These are phyloP conservation scores for Wallacemonas collosoma DNA, from an alignment of 208 protist genomes.

Conservation along the genomic window DNA sequence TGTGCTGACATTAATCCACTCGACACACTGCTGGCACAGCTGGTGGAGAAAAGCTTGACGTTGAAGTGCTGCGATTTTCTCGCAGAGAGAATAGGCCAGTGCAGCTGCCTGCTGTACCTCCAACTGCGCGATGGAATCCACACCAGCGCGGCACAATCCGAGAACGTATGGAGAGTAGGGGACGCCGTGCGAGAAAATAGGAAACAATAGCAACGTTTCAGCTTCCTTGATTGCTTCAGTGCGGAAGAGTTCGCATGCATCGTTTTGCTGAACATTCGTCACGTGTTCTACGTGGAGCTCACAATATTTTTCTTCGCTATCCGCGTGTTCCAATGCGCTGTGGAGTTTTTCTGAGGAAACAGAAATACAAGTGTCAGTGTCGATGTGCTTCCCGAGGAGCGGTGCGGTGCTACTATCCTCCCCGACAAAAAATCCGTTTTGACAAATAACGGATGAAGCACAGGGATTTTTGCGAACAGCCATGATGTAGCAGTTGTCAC, in stretches of 20 bases:
- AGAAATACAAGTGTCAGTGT: slow-evolving; percentile 29
- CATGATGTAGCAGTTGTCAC: slow-evolving; percentile 52
- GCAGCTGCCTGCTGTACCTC: slow-evolving; percentile 25
- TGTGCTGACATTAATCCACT: slow-evolving; percentile 47
- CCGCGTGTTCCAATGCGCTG: not conserved
- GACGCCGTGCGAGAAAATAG: slow-evolving; percentile 24
- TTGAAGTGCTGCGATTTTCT: slow-evolving; percentile 20
- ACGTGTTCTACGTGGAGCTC: slow-evolving; percentile 28
- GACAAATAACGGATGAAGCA: slow-evolving; percentile 38
- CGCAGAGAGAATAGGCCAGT: slow-evolving; percentile 32
- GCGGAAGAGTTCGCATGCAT: slow-evolving; percentile 35
- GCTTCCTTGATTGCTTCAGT: slow-evolving; percentile 21
- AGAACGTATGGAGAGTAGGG: slow-evolving; percentile 34
- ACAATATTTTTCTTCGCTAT: slow-evolving; percentile 27
- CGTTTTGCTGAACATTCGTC: slow-evolving; percentile 21
- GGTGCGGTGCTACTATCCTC: slow-evolving; percentile 17
- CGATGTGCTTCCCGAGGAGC: slow-evolving; percentile 31
- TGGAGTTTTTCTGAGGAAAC: slow-evolving; percentile 36
- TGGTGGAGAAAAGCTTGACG: slow-evolving; percentile 22
- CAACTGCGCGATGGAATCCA: slow-evolving; percentile 17
- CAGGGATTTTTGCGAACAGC: slow-evolving; percentile 32
- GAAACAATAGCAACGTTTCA: slow-evolving; percentile 46
- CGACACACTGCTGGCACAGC: slow-evolving; percentile 54
- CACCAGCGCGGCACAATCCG: slow-evolving; percentile 25
- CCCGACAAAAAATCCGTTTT: slow-evolving; percentile 46